phyloP scores from a whole-genome alignment of 257 asterid species.

The Ehretia macrophylla region DNA sequence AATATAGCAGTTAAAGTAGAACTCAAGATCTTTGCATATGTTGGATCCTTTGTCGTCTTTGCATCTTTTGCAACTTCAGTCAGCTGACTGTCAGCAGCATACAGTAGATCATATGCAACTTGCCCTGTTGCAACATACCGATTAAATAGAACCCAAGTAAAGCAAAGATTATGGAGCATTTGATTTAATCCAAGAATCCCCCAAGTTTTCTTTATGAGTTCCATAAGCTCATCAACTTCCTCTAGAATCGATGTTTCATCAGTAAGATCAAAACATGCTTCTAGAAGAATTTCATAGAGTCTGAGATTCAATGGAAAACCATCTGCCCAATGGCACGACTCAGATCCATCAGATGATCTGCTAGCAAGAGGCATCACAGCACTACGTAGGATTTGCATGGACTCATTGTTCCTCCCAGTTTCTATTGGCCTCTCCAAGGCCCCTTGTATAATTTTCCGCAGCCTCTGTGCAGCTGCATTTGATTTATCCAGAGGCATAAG shows the following conservation, averaged over 20 bases:
- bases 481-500: slow-evolving; percentile 68
- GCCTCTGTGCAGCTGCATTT: slow-evolving; percentile 66
- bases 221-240: slow-evolving; percentile 95
- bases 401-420: slow-evolving; percentile 93
- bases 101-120: slow-evolving; percentile 63
- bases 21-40: slow-evolving; percentile 69
- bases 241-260: slow-evolving; percentile 77
- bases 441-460: slow-evolving; percentile 68
- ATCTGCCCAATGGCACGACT: slow-evolving; percentile 96
- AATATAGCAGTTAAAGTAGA: slow-evolving; percentile 86
- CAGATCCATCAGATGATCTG: slow-evolving; percentile 83
- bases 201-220: slow-evolving; percentile 95
- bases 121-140: slow-evolving; percentile 88
- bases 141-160: slow-evolving; percentile 88
- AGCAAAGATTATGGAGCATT: slow-evolving; percentile 85
- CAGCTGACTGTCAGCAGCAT: slow-evolving; percentile 79
- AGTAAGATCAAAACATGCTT: slow-evolving; percentile 77
- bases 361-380: slow-evolving; percentile 76
- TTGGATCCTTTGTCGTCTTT: slow-evolving; percentile 68
- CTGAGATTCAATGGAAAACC: slow-evolving; percentile 90
- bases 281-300: slow-evolving; percentile 86
- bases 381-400: slow-evolving; percentile 94
- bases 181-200: slow-evolving; percentile 79
- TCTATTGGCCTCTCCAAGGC: slow-evolving; percentile 91
- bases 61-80: slow-evolving; percentile 93